phyloP scores from a whole-genome alignment of 129 eudicot species.

The Centella asiatica region DNA sequence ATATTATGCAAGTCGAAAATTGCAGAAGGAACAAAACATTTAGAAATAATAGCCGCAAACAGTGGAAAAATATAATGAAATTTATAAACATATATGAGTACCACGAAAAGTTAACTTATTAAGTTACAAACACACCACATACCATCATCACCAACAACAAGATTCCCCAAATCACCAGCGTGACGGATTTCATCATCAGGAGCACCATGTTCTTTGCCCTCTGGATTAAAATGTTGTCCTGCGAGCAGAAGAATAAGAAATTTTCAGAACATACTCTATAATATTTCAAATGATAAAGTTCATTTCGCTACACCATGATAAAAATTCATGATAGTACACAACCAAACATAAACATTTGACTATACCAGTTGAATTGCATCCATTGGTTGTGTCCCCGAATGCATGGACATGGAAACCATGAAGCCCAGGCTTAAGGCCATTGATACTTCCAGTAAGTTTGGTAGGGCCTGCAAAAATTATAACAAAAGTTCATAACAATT shows the following conservation, averaged over 20 bases:
- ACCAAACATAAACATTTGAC: not conserved
- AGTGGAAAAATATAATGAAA: too few species aligned
- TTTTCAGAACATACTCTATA: not conserved
- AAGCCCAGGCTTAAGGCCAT: conserved; percentile 52
- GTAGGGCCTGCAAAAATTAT: conserved; percentile 34
- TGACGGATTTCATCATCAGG: conserved; percentile 59
- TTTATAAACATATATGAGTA: not conserved
- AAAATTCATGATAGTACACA: too few species aligned
- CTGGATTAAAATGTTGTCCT: conserved; percentile 60
- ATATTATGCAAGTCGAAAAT: too few species aligned
- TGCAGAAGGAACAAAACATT: too few species aligned
- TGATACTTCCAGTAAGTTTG: conserved; percentile 36
- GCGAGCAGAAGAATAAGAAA: not conserved
- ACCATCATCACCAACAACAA: conserved; percentile 51
- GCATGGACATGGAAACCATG: conserved; percentile 67
- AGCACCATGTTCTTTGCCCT: conserved; percentile 52
- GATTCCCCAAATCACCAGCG: conserved; percentile 63
- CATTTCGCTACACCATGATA: too few species aligned
- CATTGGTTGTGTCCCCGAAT: conserved; percentile 62
- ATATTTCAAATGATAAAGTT: not conserved
- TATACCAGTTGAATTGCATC: conserved; percentile 54
- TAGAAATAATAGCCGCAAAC: too few species aligned
- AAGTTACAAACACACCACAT: conserved; percentile 4
- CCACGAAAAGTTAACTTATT: too few species aligned
- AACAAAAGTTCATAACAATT: not conserved